Evolutionary conservation across 345 rosid species (phyloP).

Genomic region (Dimocarpus longan): DNA sequence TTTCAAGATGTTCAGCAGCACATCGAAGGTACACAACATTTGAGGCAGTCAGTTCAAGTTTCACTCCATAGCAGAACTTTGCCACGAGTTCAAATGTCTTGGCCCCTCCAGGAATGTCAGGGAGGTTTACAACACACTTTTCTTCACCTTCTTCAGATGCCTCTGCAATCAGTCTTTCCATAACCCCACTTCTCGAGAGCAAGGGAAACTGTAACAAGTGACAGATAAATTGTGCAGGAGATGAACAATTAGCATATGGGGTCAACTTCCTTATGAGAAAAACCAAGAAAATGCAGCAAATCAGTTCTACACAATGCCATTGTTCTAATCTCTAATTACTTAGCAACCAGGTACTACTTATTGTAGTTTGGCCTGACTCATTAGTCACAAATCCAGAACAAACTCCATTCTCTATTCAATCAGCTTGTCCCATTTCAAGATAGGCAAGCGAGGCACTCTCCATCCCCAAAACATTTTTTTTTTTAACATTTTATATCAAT

Average conservation of each 20-base stretch:
- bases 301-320: neutral
- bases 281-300: neutral
- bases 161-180: slow-evolving; percentile 87
- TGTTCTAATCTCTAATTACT: neutral
- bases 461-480: neutral
- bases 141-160: slow-evolving; percentile 74
- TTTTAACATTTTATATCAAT: neutral
- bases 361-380: neutral
- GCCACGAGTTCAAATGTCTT: slow-evolving; percentile 95
- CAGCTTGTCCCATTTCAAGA: neutral
- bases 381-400: neutral
- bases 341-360: neutral
- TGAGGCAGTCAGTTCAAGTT: slow-evolving; percentile 88
- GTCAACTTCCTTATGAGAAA: neutral
- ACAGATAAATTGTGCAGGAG: slow-evolving; percentile 21
- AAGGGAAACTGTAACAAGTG: slow-evolving; percentile 76
- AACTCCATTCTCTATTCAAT: neutral
- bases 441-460: neutral
- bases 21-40: slow-evolving; percentile 81
- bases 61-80: slow-evolving; percentile 98
- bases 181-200: slow-evolving; percentile 90
- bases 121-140: slow-evolving; percentile 57
- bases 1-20: slow-evolving; percentile 86
- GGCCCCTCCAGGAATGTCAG: slow-evolving; percentile 81
- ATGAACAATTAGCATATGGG: neutral